Conservation (phyloP, 768 basidiomycete genomes). For the Sporobolomyces roseus region DNA sequence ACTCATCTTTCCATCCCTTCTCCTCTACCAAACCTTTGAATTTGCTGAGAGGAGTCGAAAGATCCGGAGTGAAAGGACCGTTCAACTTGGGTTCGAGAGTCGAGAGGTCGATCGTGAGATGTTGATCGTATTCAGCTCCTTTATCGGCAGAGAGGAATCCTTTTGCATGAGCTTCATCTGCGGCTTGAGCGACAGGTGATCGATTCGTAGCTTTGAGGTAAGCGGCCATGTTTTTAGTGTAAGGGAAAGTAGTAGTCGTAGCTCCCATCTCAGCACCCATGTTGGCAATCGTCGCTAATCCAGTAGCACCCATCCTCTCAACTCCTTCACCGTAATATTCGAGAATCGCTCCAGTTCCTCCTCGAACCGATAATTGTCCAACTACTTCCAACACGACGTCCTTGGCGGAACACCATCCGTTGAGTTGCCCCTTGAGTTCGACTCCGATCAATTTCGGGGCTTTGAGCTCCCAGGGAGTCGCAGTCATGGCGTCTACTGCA, state of each 20-base stretch:
- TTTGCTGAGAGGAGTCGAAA: slow-evolving; percentile 96
- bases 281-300: slow-evolving; percentile 99
- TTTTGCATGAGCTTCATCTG: slow-evolving; percentile 59
- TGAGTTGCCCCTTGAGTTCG: slow-evolving; percentile 87
- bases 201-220: slow-evolving; percentile 97
- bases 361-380: slow-evolving; percentile 98
- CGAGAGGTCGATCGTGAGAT: slow-evolving; percentile 89
- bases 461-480: slow-evolving; percentile 97
- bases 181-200: slow-evolving; percentile 76
- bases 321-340: slow-evolving; percentile 95
- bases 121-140: slow-evolving; percentile 85
- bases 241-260: slow-evolving; percentile 97
- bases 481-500: slow-evolving; percentile 98
- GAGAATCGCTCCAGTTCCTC: slow-evolving; percentile 96
- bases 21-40: slow-evolving; percentile 85
- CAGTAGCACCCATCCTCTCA: slow-evolving; percentile 92
- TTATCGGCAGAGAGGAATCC: slow-evolving; percentile 88
- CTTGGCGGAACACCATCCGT: slow-evolving; percentile 97
- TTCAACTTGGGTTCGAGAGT: slow-evolving; percentile 99
- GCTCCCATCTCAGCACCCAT: slow-evolving; percentile 99
- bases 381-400: slow-evolving; percentile 99
- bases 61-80: slow-evolving; percentile 99
- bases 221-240: slow-evolving; percentile 87
- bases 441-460: slow-evolving; percentile 99
- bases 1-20: slow-evolving; percentile 93